Percentiles rank a stretch among this genome's conserved stretches.
These are phyloP conservation scores for Podospora australis DNA, from an alignment of 495 filamentous ascomycete genomes.

Conservation along the genomic window DNA sequence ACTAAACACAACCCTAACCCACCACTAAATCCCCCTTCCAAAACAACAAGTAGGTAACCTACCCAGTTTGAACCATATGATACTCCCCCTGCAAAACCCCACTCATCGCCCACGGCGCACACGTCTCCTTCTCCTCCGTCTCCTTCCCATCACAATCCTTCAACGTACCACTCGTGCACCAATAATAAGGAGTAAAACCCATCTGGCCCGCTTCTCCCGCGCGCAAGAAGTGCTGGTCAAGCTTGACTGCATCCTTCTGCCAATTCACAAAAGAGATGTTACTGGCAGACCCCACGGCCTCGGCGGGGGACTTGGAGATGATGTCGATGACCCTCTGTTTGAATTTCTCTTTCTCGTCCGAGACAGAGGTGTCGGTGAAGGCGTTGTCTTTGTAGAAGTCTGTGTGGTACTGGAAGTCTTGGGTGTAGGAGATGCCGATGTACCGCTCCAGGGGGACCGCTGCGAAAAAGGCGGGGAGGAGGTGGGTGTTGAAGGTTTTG, in stretches of 20 bases:
- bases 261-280: background rate
- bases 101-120: background rate
- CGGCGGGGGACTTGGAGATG: no score
- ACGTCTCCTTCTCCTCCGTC: background rate
- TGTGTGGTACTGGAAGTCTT: no score
- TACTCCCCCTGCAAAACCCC: background rate
- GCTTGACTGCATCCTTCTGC: background rate
- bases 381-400: no score
- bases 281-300: background rate
- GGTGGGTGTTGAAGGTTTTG: no score
- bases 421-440: no score
- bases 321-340: no score
- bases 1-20: background rate
- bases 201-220: background rate
- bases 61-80: no score
- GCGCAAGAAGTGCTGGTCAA: background rate
- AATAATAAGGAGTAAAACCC: background rate
- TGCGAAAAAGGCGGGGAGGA: no score
- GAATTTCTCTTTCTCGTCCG: no score
- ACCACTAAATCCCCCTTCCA: background rate
- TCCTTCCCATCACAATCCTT: background rate
- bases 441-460: no score
- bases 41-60: no score
- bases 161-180: background rate
- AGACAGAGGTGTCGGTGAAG: background rate